These are phyloP conservation scores for Ceratocystis huliohia DNA, from an alignment of 2,329 filamentous ascomycete genomes.

Conservation along the genomic window DNA sequence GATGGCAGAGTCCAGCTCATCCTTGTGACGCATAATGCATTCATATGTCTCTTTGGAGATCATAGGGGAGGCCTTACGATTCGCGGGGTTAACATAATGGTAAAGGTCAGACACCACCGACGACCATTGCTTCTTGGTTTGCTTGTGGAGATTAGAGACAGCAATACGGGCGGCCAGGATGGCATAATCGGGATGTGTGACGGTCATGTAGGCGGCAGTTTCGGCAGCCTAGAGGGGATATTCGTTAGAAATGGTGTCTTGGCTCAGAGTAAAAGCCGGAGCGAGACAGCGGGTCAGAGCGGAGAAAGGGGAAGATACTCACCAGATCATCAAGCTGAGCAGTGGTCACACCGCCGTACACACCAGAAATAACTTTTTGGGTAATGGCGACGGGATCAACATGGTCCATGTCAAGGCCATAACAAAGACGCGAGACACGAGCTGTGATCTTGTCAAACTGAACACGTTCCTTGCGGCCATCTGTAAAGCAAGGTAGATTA, in stretches of 20 bases:
- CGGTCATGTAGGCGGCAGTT: slow-evolving; percentile 98
- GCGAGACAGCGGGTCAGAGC: not conserved
- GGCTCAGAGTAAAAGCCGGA: not conserved
- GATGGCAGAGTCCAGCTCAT: slow-evolving; percentile 96
- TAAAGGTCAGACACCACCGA: slow-evolving; percentile 85
- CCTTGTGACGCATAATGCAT: slow-evolving; percentile 86
- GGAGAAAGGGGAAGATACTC: slow-evolving; percentile 31
- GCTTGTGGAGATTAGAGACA: slow-evolving; percentile 98
- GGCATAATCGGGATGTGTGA: slow-evolving; percentile 97
- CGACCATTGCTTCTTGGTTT: slow-evolving; percentile 99
- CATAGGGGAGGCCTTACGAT: slow-evolving; percentile 74
- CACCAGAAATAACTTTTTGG: slow-evolving; percentile 97
- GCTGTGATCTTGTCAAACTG: slow-evolving; percentile 99
- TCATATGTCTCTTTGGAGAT: slow-evolving; percentile 86
- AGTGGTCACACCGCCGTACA: slow-evolving; percentile 96
- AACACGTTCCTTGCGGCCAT: slow-evolving; percentile 98
- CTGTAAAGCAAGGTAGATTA: slow-evolving; percentile 37
- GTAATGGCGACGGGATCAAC: slow-evolving; percentile 97
- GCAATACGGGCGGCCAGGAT: slow-evolving; percentile 96
- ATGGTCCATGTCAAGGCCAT: slow-evolving; percentile 86
- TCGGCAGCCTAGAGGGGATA: slow-evolving; percentile 65
- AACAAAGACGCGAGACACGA: slow-evolving; percentile 92
- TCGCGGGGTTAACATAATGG: slow-evolving; percentile 93
- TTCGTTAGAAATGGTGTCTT: slow-evolving; percentile 21
- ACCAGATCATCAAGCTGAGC: slow-evolving; percentile 94